These are phyloP conservation scores for Didymella arachidicola DNA, from an alignment of 2,329 filamentous ascomycete genomes.

Conservation along the genomic window DNA sequence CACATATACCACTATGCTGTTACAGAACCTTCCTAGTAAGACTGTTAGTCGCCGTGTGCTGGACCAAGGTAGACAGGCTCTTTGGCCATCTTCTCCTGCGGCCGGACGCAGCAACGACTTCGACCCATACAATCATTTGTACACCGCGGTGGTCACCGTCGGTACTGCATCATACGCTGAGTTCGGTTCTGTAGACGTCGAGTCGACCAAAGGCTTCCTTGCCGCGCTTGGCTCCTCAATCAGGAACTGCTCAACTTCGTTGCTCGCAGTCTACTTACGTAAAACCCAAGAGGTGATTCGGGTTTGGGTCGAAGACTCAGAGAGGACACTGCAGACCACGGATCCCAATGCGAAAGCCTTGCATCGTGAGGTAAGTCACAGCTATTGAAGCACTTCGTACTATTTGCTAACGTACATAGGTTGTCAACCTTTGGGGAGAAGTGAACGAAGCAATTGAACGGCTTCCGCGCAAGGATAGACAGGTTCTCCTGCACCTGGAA, in stretches of 20 bases:
- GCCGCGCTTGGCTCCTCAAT: slow-evolving; percentile 58
- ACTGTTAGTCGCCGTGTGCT: slow-evolving; percentile 56
- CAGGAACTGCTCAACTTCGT: slow-evolving; percentile 51
- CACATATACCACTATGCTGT: slow-evolving; percentile 48
- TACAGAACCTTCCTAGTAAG: slow-evolving; percentile 49
- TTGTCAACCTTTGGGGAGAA: slow-evolving; percentile 51
- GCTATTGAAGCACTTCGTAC: neutral
- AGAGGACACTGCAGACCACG: slow-evolving; percentile 42
- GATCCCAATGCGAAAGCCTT: slow-evolving; percentile 31
- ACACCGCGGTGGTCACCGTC: slow-evolving; percentile 64
- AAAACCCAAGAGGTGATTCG: slow-evolving; percentile 69
- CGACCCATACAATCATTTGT: slow-evolving; percentile 72
- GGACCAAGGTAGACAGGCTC: slow-evolving; percentile 68
- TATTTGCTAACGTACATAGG: slow-evolving; percentile 37
- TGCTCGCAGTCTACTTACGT: slow-evolving; percentile 64
- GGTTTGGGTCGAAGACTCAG: slow-evolving; percentile 69
- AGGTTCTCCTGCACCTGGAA: slow-evolving; percentile 63
- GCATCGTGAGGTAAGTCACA: slow-evolving; percentile 39
- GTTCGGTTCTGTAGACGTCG: slow-evolving; percentile 50
- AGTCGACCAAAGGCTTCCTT: slow-evolving; percentile 59
- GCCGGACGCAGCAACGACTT: slow-evolving; percentile 48
- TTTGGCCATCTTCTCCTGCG: slow-evolving; percentile 67
- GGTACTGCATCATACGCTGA: slow-evolving; percentile 64
- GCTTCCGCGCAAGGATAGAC: slow-evolving; percentile 65
- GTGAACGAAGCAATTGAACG: slow-evolving; percentile 63